phyloP scores from a whole-genome alignment of 1,139 yeast species.

The Eremothecium sinecaudum region DNA sequence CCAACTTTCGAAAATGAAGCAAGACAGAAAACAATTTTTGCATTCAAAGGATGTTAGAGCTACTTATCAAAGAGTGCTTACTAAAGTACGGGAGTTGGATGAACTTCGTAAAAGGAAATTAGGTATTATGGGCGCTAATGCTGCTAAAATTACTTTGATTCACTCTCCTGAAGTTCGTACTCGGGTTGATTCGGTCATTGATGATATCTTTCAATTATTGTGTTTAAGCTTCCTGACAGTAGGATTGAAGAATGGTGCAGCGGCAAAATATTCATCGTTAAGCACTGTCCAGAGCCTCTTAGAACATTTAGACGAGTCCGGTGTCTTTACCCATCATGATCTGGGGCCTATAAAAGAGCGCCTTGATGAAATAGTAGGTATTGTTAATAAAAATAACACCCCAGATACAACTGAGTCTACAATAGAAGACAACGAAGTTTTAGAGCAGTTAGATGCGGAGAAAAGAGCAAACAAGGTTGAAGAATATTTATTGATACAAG shows the following conservation, averaged over 20 bases:
- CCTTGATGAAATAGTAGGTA: conserved; percentile 54
- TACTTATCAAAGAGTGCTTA: conserved; percentile 46
- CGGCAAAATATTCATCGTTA: conserved; percentile 85
- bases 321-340: conserved; percentile 76
- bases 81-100: conserved; percentile 42
- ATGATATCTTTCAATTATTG: conserved; percentile 79
- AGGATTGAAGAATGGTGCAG: conserved; percentile 81
- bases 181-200: conserved; percentile 62
- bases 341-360: conserved; percentile 65
- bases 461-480: conserved; percentile 35
- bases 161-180: conserved; percentile 28
- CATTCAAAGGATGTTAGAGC: conserved; percentile 54
- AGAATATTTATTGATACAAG: conserved; percentile 49
- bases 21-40: conserved; percentile 53
- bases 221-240: conserved; percentile 83
- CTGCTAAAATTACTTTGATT: conserved; percentile 15
- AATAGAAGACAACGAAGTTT: conserved; percentile 9
- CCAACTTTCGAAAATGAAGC: conserved; percentile 47
- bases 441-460: conserved; percentile 19
- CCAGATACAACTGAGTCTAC: neutral
- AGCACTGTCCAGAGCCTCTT: conserved; percentile 75
- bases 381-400: conserved; percentile 42
- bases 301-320: conserved; percentile 71
- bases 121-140: too few relatives aligned
- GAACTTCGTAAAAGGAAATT: conserved; percentile 29